Conservation (phyloP, 768 basidiomycete species). For the Coprinellus micaceus region DNA sequence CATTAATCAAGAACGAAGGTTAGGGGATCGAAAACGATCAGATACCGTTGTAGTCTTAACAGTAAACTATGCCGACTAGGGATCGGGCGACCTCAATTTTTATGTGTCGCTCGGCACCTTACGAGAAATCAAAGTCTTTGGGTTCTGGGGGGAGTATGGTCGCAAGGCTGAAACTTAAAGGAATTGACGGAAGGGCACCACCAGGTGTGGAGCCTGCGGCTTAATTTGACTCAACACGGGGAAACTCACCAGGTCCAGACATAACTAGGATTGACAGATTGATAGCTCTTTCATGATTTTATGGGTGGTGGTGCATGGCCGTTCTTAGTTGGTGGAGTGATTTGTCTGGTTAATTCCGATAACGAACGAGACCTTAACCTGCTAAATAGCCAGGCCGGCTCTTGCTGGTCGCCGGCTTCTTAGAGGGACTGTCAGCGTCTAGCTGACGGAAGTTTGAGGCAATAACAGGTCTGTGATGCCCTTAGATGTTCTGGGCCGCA, state of each 20-base stretch:
- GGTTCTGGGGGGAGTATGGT: constrained; percentile 59
- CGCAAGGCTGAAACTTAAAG: constrained; percentile 70
- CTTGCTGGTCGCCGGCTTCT: constrained; percentile 75
- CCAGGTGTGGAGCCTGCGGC: constrained; percentile 70
- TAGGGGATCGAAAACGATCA: no score
- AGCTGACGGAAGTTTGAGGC: constrained; percentile 84
- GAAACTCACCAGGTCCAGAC: constrained; percentile 78
- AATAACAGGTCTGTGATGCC: constrained; percentile 91
- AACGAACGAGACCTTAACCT: constrained; percentile 92
- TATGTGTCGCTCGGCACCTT: no score
- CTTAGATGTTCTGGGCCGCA: constrained; percentile 89
- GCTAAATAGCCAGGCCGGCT: constrained; percentile 84
- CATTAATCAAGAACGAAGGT: no score
- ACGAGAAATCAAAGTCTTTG: no score
- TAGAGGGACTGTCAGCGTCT: constrained; percentile 82
- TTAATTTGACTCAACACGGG: constrained; percentile 83
- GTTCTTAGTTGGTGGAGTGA: constrained; percentile 90
- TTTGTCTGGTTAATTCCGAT: constrained; percentile 97
- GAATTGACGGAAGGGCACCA: constrained; percentile 83
- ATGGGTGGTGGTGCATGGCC: constrained; percentile 87
- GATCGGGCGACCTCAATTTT: no score
- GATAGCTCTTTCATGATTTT: constrained; percentile 83
- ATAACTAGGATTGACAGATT: constrained; percentile 75
- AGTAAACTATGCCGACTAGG: no score
- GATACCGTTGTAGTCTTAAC: no score